Evolutionary conservation across 2,329 filamentous ascomycete species (phyloP).

Genomic region (Calonectria ilicicola): DNA sequence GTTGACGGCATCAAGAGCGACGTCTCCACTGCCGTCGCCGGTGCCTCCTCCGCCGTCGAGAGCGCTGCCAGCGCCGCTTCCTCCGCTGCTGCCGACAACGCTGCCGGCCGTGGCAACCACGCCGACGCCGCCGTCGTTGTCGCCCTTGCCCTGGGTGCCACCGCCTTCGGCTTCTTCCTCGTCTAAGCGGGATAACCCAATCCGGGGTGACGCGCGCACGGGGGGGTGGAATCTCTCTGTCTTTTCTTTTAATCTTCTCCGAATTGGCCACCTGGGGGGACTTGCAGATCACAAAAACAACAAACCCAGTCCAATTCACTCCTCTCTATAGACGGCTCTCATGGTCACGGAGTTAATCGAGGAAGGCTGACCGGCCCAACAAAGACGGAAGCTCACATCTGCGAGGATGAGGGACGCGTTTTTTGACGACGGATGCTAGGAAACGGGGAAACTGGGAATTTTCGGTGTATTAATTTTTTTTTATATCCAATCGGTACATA

Average conservation of each 20-base stretch:
- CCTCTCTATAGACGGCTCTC: background rate
- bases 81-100: constrained; percentile 11
- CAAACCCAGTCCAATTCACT: background rate
- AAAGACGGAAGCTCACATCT: background rate
- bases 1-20: constrained; percentile 10
- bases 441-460: background rate
- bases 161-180: constrained; percentile 39
- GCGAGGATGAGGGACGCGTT: background rate
- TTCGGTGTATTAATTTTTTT: constrained; percentile 6
- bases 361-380: background rate
- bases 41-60: constrained; percentile 22
- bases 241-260: background rate
- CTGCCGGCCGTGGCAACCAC: background rate
- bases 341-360: background rate
- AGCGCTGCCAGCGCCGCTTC: constrained; percentile 28
- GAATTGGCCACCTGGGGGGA: background rate
- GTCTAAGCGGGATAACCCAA: constrained; percentile 25
- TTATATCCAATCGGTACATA: constrained; percentile 15
- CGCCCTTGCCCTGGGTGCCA: constrained; percentile 38
- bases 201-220: background rate
- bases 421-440: background rate
- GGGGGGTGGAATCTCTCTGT: background rate
- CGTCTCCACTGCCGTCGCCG: constrained; percentile 26
- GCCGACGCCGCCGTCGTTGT: constrained; percentile 32
- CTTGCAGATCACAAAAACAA: background rate